Evolutionary conservation across 371 early-diverging fungal genomes (phyloP).

Genomic region (Mortierella sp.): DNA sequence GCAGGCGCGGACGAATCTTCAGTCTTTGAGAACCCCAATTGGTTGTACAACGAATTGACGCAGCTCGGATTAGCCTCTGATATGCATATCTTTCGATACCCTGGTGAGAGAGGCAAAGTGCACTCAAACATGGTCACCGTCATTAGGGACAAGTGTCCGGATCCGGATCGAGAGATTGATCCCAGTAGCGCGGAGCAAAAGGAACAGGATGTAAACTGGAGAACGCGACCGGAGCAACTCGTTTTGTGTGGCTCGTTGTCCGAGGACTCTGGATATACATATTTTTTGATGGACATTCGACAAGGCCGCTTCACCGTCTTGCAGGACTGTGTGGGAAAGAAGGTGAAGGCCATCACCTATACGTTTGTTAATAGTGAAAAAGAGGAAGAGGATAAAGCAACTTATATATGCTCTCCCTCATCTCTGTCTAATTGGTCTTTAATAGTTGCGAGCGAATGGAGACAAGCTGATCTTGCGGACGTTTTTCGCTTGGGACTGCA

Average conservation of each 20-base stretch:
- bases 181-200: neutral
- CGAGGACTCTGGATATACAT: conserved; percentile 65
- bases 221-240: conserved; percentile 21
- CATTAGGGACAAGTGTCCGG: conserved; percentile 60
- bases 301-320: conserved; percentile 57
- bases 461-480: conserved; percentile 28
- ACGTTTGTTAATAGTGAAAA: too few relatives aligned
- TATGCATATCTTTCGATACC: conserved; percentile 64
- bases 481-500: conserved; percentile 32
- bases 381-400: neutral
- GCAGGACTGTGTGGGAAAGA: conserved; percentile 59
- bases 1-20: conserved; percentile 35
- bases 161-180: conserved; percentile 3
- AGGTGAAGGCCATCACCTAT: conserved; percentile 7
- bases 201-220: neutral
- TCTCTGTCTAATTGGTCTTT: neutral
- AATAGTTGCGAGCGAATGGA: conserved; percentile 12
- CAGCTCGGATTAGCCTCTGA: conserved; percentile 54
- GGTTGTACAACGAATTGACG: conserved; percentile 49
- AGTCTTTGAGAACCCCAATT: conserved; percentile 42
- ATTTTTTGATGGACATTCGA: conserved; percentile 63
- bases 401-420: neutral
- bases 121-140: conserved; percentile 68
- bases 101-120: conserved; percentile 62
- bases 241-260: conserved; percentile 66